phyloP scores from a whole-genome alignment of 2,329 filamentous ascomycete genomes.

The Colletotrichum melonis region DNA sequence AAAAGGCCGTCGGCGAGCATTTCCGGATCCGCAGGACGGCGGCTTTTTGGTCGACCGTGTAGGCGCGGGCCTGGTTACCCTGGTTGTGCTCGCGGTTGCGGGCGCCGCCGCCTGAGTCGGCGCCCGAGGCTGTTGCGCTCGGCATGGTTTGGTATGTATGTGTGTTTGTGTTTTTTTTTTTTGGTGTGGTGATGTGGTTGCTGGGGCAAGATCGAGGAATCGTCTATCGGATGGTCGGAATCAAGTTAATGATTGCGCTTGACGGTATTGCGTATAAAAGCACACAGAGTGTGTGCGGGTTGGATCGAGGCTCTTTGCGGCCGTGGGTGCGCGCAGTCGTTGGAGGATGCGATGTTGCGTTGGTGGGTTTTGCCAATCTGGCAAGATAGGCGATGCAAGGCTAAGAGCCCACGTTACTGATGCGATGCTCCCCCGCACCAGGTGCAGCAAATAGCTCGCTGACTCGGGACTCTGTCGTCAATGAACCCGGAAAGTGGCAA shows the following conservation, averaged over 20 bases:
- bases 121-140: constrained; percentile 66
- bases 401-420: constrained; percentile 16
- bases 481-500: background rate
- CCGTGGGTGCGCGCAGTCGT: constrained; percentile 9
- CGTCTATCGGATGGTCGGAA: background rate
- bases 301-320: background rate
- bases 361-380: constrained; percentile 30
- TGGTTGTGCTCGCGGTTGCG: constrained; percentile 77
- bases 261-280: background rate
- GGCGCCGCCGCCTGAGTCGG: constrained; percentile 58
- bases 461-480: background rate
- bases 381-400: constrained; percentile 32
- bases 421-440: constrained; percentile 21
- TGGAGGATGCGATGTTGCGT: constrained; percentile 14
- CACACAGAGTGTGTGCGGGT: background rate
- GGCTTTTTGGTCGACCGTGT: constrained; percentile 89
- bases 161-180: background rate
- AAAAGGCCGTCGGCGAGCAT: constrained; percentile 89
- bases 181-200: constrained; percentile 3
- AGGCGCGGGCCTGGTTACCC: constrained; percentile 80
- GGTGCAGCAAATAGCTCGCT: background rate
- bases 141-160: constrained; percentile 46
- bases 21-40: constrained; percentile 89
- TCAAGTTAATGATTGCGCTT: background rate
- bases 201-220: background rate